These are phyloP conservation scores for Coelastrella sp. DNA, from an alignment of 139 green algal species.

Conservation along the genomic window DNA sequence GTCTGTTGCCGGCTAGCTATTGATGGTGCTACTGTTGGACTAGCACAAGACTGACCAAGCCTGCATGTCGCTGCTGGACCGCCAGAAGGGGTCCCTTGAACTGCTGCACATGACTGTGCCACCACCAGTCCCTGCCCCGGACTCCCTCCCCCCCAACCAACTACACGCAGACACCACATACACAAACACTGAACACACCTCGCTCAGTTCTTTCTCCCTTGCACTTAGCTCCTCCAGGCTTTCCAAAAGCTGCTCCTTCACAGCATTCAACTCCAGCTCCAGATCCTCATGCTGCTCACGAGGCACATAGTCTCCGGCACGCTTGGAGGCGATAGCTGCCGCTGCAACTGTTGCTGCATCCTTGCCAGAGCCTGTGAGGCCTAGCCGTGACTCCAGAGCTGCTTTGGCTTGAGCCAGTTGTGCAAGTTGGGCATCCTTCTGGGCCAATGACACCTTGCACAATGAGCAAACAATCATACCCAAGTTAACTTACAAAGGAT, in stretches of 20 bases:
- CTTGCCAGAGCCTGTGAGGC: not conserved
- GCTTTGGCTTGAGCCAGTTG: slow-evolving; percentile 38
- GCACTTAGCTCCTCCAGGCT: slow-evolving; percentile 66
- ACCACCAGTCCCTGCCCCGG: too few species aligned
- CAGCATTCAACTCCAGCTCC: slow-evolving; percentile 49
- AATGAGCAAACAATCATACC: too few species aligned
- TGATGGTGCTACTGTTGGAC: too few species aligned
- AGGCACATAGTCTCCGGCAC: slow-evolving; percentile 54
- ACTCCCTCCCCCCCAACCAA: too few species aligned
- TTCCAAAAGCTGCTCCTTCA: slow-evolving; percentile 69
- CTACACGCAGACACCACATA: too few species aligned
- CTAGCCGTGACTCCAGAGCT: slow-evolving; percentile 23
- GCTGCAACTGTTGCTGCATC: slow-evolving; percentile 26
- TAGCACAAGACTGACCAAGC: too few species aligned
- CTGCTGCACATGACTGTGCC: too few species aligned
- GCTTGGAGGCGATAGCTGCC: not conserved
- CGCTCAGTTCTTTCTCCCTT: slow-evolving; percentile 63
- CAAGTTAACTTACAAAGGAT: too few species aligned
- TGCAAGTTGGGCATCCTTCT: slow-evolving; percentile 48
- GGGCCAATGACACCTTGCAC: slow-evolving; percentile 22
- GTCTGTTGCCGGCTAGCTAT: too few species aligned
- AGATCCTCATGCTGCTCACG: slow-evolving; percentile 64
- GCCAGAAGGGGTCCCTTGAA: too few species aligned
- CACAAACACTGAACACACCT: slow-evolving; percentile 39
- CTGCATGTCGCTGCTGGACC: too few species aligned